Evolutionary conservation across 2,329 filamentous ascomycete species (phyloP).

Genomic region (Aspergillus tamarii): DNA sequence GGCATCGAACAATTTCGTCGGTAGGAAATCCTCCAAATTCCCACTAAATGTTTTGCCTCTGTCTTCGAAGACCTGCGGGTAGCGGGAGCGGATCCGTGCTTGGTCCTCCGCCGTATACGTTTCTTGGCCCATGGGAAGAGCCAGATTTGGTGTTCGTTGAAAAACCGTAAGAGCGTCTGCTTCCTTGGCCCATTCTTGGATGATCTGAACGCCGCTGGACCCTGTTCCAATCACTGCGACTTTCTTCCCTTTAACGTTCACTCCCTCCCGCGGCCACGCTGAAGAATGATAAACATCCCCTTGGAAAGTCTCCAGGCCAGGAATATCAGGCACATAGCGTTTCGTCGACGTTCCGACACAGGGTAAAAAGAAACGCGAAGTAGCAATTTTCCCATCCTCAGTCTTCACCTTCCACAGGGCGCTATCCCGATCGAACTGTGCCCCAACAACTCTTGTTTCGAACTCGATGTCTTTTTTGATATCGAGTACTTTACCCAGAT

Average conservation of each 20-base stretch:
- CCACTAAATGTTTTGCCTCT: neutral
- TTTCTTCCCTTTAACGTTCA: constrained; percentile 52
- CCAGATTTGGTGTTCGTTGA: constrained; percentile 68
- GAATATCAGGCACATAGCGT: constrained; percentile 44
- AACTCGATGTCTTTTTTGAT: constrained; percentile 52
- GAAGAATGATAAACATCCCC: constrained; percentile 60
- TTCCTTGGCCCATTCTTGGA: constrained; percentile 59
- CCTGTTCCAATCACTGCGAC: constrained; percentile 61
- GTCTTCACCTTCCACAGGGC: constrained; percentile 51
- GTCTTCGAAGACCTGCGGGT: neutral
- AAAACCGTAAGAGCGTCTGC: constrained; percentile 56
- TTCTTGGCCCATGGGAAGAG: constrained; percentile 62
- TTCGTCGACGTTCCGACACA: constrained; percentile 51
- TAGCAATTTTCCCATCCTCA: constrained; percentile 41
- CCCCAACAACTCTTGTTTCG: constrained; percentile 45
- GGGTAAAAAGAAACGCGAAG: constrained; percentile 49
- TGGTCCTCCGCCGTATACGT: constrained; percentile 53
- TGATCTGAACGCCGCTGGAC: constrained; percentile 58
- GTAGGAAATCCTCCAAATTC: neutral
- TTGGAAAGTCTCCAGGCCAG: constrained; percentile 48
- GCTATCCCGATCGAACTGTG: constrained; percentile 41
- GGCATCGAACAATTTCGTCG: constrained; percentile 54
- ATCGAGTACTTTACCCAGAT: constrained; percentile 48
- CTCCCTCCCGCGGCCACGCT: constrained; percentile 52
- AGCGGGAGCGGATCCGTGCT: constrained; percentile 25